These are phyloP conservation scores for Xylariaceae sp. DNA, from an alignment of 2,329 filamentous ascomycete species.

Conservation along the genomic window DNA sequence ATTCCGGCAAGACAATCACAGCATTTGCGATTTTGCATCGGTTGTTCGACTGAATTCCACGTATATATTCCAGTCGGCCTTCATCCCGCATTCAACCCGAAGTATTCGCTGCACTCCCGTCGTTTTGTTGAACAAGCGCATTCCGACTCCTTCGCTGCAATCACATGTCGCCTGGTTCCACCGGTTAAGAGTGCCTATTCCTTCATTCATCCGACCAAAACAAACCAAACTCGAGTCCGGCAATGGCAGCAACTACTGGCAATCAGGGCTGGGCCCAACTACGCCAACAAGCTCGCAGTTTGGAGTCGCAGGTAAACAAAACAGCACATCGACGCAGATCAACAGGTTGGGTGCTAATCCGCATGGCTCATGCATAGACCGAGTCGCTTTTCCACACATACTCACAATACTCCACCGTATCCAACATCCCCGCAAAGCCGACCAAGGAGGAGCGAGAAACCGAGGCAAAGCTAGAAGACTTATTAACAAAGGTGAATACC, in stretches of 20 bases:
- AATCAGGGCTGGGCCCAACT: slow-evolving; percentile 83
- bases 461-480: slow-evolving; percentile 75
- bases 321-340: neutral
- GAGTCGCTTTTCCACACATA: slow-evolving; percentile 80
- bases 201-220: neutral
- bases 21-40: neutral
- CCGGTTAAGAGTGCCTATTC: neutral
- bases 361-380: slow-evolving; percentile 51
- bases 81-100: neutral
- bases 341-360: slow-evolving; percentile 4
- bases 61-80: neutral
- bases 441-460: slow-evolving; percentile 77
- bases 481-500: slow-evolving; percentile 67
- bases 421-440: slow-evolving; percentile 75
- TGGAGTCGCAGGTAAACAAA: slow-evolving; percentile 78
- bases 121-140: neutral
- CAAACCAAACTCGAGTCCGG: neutral
- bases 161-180: slow-evolving; percentile 8
- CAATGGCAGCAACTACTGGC: slow-evolving; percentile 50
- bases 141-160: slow-evolving; percentile 1
- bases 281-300: slow-evolving; percentile 79
- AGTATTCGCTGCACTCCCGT: neutral
- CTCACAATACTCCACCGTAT: slow-evolving; percentile 79
- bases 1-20: neutral
- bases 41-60: neutral